Conservation (phyloP, 345 rosid genomes). For the Ceriops zippeliana region DNA sequence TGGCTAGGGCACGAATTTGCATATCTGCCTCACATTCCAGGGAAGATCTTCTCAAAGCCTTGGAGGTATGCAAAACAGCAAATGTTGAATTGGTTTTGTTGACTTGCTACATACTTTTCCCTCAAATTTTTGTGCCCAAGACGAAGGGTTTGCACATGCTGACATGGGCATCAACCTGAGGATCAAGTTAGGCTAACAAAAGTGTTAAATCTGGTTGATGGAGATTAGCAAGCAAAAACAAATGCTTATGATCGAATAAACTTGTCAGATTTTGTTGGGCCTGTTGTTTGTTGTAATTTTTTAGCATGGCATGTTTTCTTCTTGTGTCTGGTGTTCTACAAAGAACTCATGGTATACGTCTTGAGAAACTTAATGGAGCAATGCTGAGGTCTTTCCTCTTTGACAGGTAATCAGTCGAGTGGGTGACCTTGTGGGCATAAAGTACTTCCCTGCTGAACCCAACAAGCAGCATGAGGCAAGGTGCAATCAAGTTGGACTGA, state of each 20-base stretch:
- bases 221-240: too few species aligned
- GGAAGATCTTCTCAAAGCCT: conserved; percentile 67
- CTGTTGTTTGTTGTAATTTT: background rate
- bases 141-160: background rate
- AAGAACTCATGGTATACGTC: background rate
- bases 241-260: background rate
- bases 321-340: background rate
- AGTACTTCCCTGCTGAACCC: conserved; percentile 80
- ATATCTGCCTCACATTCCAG: conserved; percentile 71
- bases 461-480: conserved; percentile 38
- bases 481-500: conserved; percentile 18
- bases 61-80: conserved; percentile 40
- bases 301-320: background rate
- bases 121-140: background rate
- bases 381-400: background rate
- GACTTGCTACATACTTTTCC: background rate
- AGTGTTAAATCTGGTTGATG: too few species aligned
- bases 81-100: background rate
- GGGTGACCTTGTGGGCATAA: conserved; percentile 76
- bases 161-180: background rate
- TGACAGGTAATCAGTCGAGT: conserved; percentile 69
- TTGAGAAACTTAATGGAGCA: background rate
- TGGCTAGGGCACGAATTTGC: conserved; percentile 87
- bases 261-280: background rate
- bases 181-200: background rate